phyloP scores from a whole-genome alignment of 2,329 filamentous ascomycete species.

The Colletotrichum endophyticum region DNA sequence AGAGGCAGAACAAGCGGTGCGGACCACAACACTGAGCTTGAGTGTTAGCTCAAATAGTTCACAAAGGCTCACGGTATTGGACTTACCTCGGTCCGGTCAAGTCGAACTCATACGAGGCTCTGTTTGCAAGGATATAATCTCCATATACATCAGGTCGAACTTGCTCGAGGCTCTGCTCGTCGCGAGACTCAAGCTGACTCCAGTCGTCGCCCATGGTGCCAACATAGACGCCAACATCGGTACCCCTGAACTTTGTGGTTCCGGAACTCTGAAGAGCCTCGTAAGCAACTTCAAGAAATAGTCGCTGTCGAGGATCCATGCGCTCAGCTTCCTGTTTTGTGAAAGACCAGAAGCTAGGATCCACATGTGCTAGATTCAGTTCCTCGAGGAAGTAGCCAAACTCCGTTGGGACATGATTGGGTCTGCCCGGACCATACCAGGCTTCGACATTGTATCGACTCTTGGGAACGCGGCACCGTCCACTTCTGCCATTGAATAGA shows the following conservation, averaged over 20 bases:
- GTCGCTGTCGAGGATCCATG: slow-evolving; percentile 20
- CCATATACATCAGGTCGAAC: slow-evolving; percentile 27
- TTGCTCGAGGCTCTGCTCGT: slow-evolving; percentile 20
- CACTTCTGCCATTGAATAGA: slow-evolving; percentile 30
- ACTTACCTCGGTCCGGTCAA: slow-evolving; percentile 35
- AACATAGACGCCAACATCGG: slow-evolving; percentile 31
- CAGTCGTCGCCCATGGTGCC: slow-evolving; percentile 35
- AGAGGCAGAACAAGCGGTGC: slow-evolving; percentile 46
- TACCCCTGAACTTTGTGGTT: slow-evolving; percentile 26
- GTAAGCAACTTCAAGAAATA: slow-evolving; percentile 20
- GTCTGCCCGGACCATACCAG: slow-evolving; percentile 23
- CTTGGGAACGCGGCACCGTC: slow-evolving; percentile 27
- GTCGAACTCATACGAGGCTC: slow-evolving; percentile 35
- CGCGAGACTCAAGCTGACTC: slow-evolving; percentile 21
- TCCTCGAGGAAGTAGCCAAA: slow-evolving; percentile 33
- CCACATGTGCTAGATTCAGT: slow-evolving; percentile 28
- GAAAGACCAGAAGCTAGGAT: slow-evolving; percentile 36
- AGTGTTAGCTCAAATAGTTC: not conserved
- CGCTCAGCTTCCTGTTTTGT: slow-evolving; percentile 27
- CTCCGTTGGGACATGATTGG: slow-evolving; percentile 16
- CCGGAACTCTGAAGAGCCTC: slow-evolving; percentile 25
- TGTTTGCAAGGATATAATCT: slow-evolving; percentile 33
- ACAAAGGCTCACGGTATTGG: no score
- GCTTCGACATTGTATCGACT: slow-evolving; percentile 29
- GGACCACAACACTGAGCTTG: slow-evolving; percentile 28